Evolutionary conservation across 768 basidiomycete genomes (phyloP).

Genomic region (Tylopilus felleus): DNA sequence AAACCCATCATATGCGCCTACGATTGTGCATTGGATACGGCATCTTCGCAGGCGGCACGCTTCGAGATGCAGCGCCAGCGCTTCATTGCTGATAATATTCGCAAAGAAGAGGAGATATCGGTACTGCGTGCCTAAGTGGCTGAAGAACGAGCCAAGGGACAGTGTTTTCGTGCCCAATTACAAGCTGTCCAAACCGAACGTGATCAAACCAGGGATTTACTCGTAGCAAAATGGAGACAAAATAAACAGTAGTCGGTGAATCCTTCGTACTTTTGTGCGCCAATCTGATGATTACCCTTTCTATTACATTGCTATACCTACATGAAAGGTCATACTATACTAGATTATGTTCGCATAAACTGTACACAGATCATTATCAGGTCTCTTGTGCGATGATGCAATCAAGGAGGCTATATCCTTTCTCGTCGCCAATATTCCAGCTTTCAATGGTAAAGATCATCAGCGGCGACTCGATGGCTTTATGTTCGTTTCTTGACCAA

Average conservation of each 20-base stretch:
- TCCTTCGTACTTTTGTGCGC: neutral
- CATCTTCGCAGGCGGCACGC: constrained; percentile 3
- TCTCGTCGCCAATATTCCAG: constrained; percentile 22
- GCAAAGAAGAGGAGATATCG: constrained; percentile 4
- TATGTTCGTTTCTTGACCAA: constrained; percentile 21
- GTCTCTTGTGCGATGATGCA: constrained; percentile 7
- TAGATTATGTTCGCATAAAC: neutral
- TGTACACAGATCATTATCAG: neutral
- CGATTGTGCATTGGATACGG: neutral
- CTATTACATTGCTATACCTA: neutral
- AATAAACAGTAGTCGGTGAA: neutral
- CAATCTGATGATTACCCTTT: neutral
- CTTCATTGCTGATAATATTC: constrained; percentile 2
- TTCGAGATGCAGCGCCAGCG: constrained; percentile 13
- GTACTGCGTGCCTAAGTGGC: constrained; percentile 4
- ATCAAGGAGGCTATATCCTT: constrained; percentile 24
- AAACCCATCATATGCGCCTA: constrained; percentile 12
- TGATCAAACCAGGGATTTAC: constrained; percentile 10
- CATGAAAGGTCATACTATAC: neutral
- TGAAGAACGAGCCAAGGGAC: constrained; percentile 5
- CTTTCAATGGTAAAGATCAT: constrained; percentile 31
- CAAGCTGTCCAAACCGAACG: constrained; percentile 2
- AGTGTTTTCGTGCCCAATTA: constrained; percentile 3
- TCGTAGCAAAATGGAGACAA: constrained; percentile 5
- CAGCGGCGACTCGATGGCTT: constrained; percentile 21